Conservation (phyloP, 225 moss, liverwort and hornwort genomes). For the Thuidium tamariscinum region DNA sequence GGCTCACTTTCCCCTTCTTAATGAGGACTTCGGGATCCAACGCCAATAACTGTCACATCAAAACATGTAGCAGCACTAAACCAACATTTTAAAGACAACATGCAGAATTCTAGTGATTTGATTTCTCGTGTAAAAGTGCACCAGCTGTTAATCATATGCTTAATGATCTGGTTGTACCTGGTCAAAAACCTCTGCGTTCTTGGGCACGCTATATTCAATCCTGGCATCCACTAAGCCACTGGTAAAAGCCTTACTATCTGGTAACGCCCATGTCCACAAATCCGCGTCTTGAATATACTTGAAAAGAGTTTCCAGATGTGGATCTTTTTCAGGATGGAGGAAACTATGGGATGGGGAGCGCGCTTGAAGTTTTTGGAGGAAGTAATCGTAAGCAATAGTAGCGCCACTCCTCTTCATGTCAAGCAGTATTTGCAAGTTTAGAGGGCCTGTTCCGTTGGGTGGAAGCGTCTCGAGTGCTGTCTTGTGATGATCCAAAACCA, state of each 20-base stretch:
- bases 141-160: background rate
- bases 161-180: slow-evolving; percentile 24
- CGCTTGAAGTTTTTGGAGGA: slow-evolving; percentile 16
- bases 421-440: slow-evolving; percentile 45
- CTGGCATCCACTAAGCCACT: slow-evolving; percentile 58
- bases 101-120: background rate
- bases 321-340: background rate
- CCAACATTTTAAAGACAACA: background rate
- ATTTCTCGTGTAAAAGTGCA: background rate
- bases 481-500: slow-evolving; percentile 90
- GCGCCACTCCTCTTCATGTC: slow-evolving; percentile 81
- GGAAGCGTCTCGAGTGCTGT: slow-evolving; percentile 75
- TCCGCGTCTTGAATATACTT: slow-evolving; percentile 83
- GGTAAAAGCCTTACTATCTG: slow-evolving; percentile 73
- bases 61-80: background rate
- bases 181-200: slow-evolving; percentile 53
- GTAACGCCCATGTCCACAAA: slow-evolving; percentile 71
- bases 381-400: slow-evolving; percentile 69
- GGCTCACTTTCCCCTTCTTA: slow-evolving; percentile 44
- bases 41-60: slow-evolving; percentile 38
- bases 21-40: slow-evolving; percentile 48
- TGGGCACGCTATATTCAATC: slow-evolving; percentile 50
- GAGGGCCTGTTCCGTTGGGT: slow-evolving; percentile 40
- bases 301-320: slow-evolving; percentile 43
- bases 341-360: background rate